Conservation (phyloP, 2,329 filamentous ascomycete species). For the Exophiala spinifera region DNA sequence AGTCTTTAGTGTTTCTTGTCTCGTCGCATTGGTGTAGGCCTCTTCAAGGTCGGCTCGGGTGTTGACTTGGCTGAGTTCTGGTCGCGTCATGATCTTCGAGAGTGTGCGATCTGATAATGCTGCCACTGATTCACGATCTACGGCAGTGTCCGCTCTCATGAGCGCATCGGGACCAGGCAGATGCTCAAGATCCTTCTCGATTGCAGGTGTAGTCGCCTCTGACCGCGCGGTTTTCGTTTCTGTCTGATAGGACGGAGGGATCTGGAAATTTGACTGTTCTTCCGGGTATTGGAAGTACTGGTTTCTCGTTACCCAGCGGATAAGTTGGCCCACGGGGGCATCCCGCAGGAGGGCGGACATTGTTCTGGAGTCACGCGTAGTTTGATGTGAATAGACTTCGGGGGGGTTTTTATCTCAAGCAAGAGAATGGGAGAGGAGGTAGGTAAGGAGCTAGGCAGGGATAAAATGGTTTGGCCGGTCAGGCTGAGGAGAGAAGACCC, state of each 20-base stretch:
- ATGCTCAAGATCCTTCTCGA: conserved; percentile 17
- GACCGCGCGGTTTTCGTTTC: conserved; percentile 3
- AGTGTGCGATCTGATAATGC: conserved; percentile 11
- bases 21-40: conserved; percentile 24
- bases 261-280: conserved; percentile 35
- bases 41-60: conserved; percentile 23
- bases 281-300: conserved; percentile 47
- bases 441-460: background rate
- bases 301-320: conserved; percentile 44
- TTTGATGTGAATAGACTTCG: too few relatives aligned
- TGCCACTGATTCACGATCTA: conserved; percentile 19
- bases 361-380: background rate
- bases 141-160: conserved; percentile 14
- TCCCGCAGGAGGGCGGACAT: conserved; percentile 38
- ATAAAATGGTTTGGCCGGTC: background rate
- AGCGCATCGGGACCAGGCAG: conserved; percentile 12
- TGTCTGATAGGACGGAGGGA: conserved; percentile 24
- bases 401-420: too few relatives aligned
- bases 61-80: conserved; percentile 17
- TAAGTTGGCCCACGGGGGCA: conserved; percentile 45
- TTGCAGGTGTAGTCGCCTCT: conserved; percentile 8
- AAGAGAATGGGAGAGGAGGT: too few relatives aligned
- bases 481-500: background rate
- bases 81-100: conserved; percentile 24
- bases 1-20: conserved; percentile 22